phyloP scores from a whole-genome alignment of 1,139 yeast species.

The Kodamaea plutei region DNA sequence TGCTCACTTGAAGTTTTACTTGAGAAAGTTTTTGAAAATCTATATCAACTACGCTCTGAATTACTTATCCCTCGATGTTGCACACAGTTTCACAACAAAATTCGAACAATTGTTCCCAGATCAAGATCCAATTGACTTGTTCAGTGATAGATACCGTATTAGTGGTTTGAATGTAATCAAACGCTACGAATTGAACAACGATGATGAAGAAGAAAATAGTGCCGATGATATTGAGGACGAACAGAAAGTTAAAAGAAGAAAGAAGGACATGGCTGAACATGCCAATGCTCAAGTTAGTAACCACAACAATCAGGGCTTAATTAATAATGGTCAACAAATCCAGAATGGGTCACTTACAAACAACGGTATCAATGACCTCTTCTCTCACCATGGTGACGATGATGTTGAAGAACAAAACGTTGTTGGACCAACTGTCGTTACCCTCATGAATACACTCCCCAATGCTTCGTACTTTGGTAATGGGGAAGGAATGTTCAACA shows the following conservation, averaged over 20 bases:
- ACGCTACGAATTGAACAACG: constrained; percentile 39
- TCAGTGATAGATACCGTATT: constrained; percentile 43
- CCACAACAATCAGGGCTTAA: background rate
- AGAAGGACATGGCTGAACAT: constrained; percentile 11
- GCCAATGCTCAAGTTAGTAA: constrained; percentile 1
- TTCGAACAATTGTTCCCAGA: constrained; percentile 65
- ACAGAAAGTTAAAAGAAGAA: constrained; percentile 19
- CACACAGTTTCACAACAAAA: constrained; percentile 61
- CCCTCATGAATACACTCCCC: constrained; percentile 51
- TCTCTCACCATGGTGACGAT: constrained; percentile 5
- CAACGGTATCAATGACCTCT: constrained; percentile 4
- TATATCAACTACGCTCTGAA: constrained; percentile 31
- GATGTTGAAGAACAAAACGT: constrained; percentile 20
- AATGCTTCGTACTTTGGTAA: constrained; percentile 44
- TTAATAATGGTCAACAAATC: constrained; percentile 1
- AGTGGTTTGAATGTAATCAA: constrained; percentile 43
- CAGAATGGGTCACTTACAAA: constrained; percentile 1
- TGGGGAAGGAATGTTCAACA: constrained; percentile 38
- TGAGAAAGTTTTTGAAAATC: constrained; percentile 23
- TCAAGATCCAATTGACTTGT: constrained; percentile 41
- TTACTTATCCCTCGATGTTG: constrained; percentile 67
- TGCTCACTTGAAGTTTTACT: constrained; percentile 19
- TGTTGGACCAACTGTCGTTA: constrained; percentile 51
- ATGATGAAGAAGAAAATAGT: constrained; percentile 13
- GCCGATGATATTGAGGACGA: constrained; percentile 14